These are phyloP conservation scores for Ustilaginoidea virens DNA, from an alignment of 2,329 filamentous ascomycete genomes.

Conservation along the genomic window DNA sequence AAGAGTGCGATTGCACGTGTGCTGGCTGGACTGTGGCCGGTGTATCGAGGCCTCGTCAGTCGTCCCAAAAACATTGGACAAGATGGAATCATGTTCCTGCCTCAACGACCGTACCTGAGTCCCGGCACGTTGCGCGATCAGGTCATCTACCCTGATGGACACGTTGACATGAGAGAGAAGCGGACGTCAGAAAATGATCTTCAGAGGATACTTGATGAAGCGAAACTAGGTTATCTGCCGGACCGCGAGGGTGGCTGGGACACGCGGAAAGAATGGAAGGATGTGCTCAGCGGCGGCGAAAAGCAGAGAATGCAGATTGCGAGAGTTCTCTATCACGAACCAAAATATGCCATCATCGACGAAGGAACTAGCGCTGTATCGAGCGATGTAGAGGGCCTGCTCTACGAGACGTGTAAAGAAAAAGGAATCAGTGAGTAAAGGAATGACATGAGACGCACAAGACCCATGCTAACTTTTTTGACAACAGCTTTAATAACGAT, in stretches of 20 bases:
- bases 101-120: slow-evolving; percentile 82
- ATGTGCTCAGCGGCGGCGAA: slow-evolving; percentile 91
- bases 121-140: slow-evolving; percentile 90
- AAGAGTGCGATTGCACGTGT: slow-evolving; percentile 82
- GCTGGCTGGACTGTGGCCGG: slow-evolving; percentile 86
- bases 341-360: slow-evolving; percentile 84
- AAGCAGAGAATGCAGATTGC: slow-evolving; percentile 94
- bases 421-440: slow-evolving; percentile 69
- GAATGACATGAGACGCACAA: background rate
- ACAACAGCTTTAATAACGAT: slow-evolving; percentile 76
- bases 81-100: slow-evolving; percentile 97
- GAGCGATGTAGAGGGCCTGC: slow-evolving; percentile 79
- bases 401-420: slow-evolving; percentile 89
- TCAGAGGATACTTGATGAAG: slow-evolving; percentile 63
- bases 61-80: slow-evolving; percentile 65
- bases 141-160: slow-evolving; percentile 93
- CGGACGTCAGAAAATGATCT: slow-evolving; percentile 67
- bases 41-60: slow-evolving; percentile 84
- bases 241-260: slow-evolving; percentile 94
- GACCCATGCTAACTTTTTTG: slow-evolving; percentile 5
- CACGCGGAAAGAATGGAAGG: slow-evolving; percentile 95
- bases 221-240: slow-evolving; percentile 75
- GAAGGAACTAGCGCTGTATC: slow-evolving; percentile 92
- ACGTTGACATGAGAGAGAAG: slow-evolving; percentile 79
- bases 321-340: slow-evolving; percentile 83